Evolutionary conservation across 805 yeast genomes (phyloP).

Genomic region (Cyberlindnera mrakii): DNA sequence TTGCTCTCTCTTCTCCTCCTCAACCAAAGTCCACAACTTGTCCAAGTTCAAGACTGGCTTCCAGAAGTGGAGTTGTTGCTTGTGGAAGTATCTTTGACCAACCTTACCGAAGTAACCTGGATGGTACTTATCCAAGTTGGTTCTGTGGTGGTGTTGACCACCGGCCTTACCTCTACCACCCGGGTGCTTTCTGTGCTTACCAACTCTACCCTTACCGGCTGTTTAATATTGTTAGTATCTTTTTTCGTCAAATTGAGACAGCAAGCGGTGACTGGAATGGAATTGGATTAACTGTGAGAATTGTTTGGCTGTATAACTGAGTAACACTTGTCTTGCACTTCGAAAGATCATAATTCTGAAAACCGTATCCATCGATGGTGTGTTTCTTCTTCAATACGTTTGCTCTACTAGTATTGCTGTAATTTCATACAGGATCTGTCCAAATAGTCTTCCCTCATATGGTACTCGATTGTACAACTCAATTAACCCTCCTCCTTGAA

Average conservation of each 20-base stretch:
- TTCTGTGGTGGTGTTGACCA: conserved; percentile 99
- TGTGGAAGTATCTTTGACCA: conserved; percentile 99
- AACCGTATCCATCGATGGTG: no score
- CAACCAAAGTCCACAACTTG: conserved; percentile 96
- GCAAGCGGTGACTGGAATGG: no score
- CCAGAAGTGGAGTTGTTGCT: conserved; percentile 93
- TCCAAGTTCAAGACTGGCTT: conserved; percentile 96
- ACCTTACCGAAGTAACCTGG: conserved; percentile 99
- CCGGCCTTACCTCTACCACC: conserved; percentile 99
- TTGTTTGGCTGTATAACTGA: no score
- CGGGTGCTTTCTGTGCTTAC: conserved; percentile 99
- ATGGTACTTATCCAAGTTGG: conserved; percentile 99
- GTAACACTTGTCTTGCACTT: no score
- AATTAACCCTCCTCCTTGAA: no score
- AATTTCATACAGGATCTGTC: no score
- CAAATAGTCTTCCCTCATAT: no score
- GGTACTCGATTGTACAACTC: no score
- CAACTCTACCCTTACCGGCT: conserved; percentile 99
- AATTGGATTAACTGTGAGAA: no score
- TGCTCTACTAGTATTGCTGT: no score
- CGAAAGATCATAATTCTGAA: no score
- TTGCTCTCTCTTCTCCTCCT: conserved; percentile 89
- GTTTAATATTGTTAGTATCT: conserved; percentile 20
- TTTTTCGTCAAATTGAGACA: background rate
- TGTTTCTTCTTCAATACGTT: no score